These are phyloP conservation scores for Diaporthe eres DNA, from an alignment of 2,329 filamentous ascomycete species.

Conservation along the genomic window DNA sequence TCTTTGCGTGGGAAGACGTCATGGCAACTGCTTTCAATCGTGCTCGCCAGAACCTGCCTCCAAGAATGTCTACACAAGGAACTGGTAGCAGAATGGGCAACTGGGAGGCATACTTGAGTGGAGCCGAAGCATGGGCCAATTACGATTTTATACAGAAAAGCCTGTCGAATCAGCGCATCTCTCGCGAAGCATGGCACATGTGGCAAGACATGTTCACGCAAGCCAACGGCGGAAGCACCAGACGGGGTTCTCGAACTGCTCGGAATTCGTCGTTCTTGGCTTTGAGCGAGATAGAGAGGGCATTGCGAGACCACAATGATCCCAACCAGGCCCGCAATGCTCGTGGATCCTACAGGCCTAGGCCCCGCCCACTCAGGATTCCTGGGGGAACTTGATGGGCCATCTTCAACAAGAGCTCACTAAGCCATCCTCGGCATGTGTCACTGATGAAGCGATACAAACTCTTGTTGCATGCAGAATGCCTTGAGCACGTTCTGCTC, in stretches of 20 bases:
- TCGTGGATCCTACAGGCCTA: not conserved
- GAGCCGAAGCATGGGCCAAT: not conserved
- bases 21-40: not conserved
- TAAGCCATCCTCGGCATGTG: not conserved
- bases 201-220: not conserved
- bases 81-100: not conserved
- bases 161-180: not conserved
- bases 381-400: not conserved
- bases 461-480: not conserved
- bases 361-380: not conserved
- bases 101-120: conserved; percentile 3
- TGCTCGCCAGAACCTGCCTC: not conserved
- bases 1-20: not conserved
- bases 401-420: not conserved
- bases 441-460: not conserved
- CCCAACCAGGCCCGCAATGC: not conserved
- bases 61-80: not conserved
- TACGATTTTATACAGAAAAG: not conserved
- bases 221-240: not conserved
- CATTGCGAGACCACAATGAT: not conserved
- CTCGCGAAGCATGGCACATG: not conserved
- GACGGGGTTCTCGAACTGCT: not conserved
- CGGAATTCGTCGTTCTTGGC: not conserved
- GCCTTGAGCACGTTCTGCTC: not conserved
- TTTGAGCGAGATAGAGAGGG: not conserved